Conservation (phyloP, 768 basidiomycete species). For the Xerocomus potaroensis region DNA sequence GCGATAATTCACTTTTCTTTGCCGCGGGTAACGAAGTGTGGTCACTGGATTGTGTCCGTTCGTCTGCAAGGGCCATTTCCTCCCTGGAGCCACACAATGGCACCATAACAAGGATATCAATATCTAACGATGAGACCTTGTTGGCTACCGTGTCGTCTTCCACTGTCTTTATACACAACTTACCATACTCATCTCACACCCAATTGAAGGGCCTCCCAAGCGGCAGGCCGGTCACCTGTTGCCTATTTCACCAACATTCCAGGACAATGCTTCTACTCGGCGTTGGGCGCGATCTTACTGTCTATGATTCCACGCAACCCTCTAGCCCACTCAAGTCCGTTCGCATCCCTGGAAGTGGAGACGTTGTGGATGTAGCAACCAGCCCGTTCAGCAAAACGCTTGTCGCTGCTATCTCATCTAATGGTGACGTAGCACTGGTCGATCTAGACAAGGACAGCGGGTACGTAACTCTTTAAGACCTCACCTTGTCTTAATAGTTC, state of each 20-base stretch:
- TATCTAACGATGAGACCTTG: slow-evolving; percentile 54
- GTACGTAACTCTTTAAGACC: slow-evolving; percentile 34
- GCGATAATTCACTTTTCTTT: slow-evolving; percentile 43
- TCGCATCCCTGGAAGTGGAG: slow-evolving; percentile 43
- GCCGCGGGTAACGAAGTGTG: slow-evolving; percentile 43
- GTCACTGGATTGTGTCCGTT: slow-evolving; percentile 44
- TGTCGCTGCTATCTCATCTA: slow-evolving; percentile 51
- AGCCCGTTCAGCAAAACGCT: slow-evolving; percentile 78
- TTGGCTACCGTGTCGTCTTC: slow-evolving; percentile 53
- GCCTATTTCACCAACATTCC: slow-evolving; percentile 59
- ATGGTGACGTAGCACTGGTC: slow-evolving; percentile 53
- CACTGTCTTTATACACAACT: slow-evolving; percentile 57
- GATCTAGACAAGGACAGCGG: slow-evolving; percentile 75
- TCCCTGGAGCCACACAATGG: slow-evolving; percentile 51
- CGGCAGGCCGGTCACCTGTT: slow-evolving; percentile 39
- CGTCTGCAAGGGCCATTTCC: slow-evolving; percentile 38
- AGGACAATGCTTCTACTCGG: slow-evolving; percentile 59
- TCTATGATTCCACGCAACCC: slow-evolving; percentile 62
- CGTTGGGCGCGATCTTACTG: slow-evolving; percentile 45
- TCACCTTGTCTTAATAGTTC: neutral
- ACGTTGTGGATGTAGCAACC: slow-evolving; percentile 54
- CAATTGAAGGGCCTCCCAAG: slow-evolving; percentile 51
- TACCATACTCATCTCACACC: slow-evolving; percentile 49
- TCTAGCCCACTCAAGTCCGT: slow-evolving; percentile 53
- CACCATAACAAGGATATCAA: slow-evolving; percentile 47